These are phyloP conservation scores for Phaeosphaeria sp. DNA, from an alignment of 2,329 filamentous ascomycete genomes.

Conservation along the genomic window DNA sequence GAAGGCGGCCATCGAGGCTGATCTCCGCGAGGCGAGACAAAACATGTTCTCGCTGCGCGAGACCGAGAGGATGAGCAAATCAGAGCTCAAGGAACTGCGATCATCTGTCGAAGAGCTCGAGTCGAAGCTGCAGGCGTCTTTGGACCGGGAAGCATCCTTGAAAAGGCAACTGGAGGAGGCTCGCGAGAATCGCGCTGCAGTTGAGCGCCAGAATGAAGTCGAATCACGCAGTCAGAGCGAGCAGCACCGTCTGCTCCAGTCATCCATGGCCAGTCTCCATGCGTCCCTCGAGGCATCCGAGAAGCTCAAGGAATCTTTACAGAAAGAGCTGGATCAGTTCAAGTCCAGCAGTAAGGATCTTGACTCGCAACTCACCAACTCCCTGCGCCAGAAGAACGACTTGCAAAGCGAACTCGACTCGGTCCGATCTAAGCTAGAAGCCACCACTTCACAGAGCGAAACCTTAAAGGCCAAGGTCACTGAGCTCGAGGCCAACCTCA, in stretches of 20 bases:
- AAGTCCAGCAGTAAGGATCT: slow-evolving; percentile 16
- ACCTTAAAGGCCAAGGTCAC: slow-evolving; percentile 9
- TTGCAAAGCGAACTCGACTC: slow-evolving; percentile 17
- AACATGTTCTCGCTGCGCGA: slow-evolving; percentile 25
- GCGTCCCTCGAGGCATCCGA: slow-evolving; percentile 23
- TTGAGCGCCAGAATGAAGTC: slow-evolving; percentile 15
- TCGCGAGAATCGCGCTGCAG: slow-evolving; percentile 11
- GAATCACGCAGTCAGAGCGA: slow-evolving; percentile 21
- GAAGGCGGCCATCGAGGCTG: slow-evolving; percentile 26
- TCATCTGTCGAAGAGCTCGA: slow-evolving; percentile 25
- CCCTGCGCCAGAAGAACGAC: slow-evolving; percentile 9
- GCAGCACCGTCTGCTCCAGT: slow-evolving; percentile 32
- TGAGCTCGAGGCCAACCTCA: slow-evolving; percentile 15
- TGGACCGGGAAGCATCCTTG: slow-evolving; percentile 22
- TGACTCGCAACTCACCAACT: slow-evolving; percentile 16
- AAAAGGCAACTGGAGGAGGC: slow-evolving; percentile 2
- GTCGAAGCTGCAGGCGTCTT: slow-evolving; percentile 26
- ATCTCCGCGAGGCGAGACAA: slow-evolving; percentile 26
- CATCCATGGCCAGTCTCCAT: slow-evolving; percentile 24
- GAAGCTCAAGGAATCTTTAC: slow-evolving; percentile 17
- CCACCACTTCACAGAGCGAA: slow-evolving; percentile 9
- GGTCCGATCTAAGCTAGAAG: slow-evolving; percentile 7
- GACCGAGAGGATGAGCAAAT: slow-evolving; percentile 26
- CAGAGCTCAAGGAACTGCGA: slow-evolving; percentile 32
- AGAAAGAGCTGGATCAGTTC: slow-evolving; percentile 19